phyloP scores from a whole-genome alignment of 2,329 filamentous ascomycete species.

The Claviceps sp. region DNA sequence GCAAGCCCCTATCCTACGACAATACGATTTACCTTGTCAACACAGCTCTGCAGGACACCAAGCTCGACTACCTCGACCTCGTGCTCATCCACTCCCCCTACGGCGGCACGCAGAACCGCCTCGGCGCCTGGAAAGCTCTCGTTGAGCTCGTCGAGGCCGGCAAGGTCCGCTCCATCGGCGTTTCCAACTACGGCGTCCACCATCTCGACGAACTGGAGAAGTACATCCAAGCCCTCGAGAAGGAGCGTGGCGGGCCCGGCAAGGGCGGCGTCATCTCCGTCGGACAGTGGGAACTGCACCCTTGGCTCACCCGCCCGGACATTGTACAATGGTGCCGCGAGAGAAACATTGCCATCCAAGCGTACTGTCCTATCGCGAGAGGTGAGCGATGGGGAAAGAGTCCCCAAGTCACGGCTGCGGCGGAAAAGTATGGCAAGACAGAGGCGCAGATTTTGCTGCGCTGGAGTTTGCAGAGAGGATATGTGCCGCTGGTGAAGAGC shows the following conservation, averaged over 20 bases:
- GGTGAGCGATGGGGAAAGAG: slow-evolving; percentile 58
- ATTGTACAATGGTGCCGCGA: slow-evolving; percentile 65
- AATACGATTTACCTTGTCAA: slow-evolving; percentile 50
- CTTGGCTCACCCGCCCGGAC: slow-evolving; percentile 70
- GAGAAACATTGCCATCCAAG: slow-evolving; percentile 48
- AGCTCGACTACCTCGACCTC: slow-evolving; percentile 54
- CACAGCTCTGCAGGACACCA: slow-evolving; percentile 46
- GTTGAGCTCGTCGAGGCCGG: slow-evolving; percentile 50
- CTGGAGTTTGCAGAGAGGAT: slow-evolving; percentile 71
- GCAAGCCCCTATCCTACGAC: slow-evolving; percentile 39
- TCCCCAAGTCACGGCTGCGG: slow-evolving; percentile 46
- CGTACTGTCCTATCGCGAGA: slow-evolving; percentile 47
- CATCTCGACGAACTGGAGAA: slow-evolving; percentile 47
- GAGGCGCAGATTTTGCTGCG: slow-evolving; percentile 67
- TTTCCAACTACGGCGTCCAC: slow-evolving; percentile 53
- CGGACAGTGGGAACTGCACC: slow-evolving; percentile 82
- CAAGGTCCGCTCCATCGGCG: slow-evolving; percentile 46
- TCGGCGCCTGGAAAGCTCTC: slow-evolving; percentile 47
- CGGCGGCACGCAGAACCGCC: slow-evolving; percentile 40
- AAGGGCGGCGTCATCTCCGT: slow-evolving; percentile 65
- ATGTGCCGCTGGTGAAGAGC: slow-evolving; percentile 61
- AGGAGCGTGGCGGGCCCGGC: slow-evolving; percentile 44
- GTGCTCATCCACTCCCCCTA: slow-evolving; percentile 50
- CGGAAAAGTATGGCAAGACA: slow-evolving; percentile 59
- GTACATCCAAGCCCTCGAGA: slow-evolving; percentile 48